These are phyloP conservation scores for Botrytis hyacinthi DNA, from an alignment of 2,329 filamentous ascomycete genomes.

Conservation along the genomic window DNA sequence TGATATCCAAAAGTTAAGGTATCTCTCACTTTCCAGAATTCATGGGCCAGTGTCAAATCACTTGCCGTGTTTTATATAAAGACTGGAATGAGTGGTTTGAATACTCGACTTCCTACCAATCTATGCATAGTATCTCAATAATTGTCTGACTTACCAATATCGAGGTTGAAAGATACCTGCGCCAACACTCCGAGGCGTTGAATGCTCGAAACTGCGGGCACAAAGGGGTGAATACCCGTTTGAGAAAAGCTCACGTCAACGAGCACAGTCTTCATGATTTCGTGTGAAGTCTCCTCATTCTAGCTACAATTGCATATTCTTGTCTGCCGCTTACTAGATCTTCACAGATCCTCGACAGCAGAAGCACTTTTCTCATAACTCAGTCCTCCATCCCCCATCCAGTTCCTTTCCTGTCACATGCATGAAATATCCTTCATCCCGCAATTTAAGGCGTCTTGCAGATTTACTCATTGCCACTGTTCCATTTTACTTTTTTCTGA, in stretches of 20 bases:
- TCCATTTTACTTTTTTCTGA: background rate
- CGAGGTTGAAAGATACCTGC: background rate
- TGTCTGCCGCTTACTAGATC: background rate
- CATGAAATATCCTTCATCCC: background rate
- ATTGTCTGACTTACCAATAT: background rate
- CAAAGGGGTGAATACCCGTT: background rate
- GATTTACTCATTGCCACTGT: background rate
- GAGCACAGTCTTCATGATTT: background rate
- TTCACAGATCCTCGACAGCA: background rate
- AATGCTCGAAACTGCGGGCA: background rate
- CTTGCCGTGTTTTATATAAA: background rate
- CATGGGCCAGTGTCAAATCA: background rate
- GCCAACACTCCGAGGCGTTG: background rate
- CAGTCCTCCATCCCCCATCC: no score
- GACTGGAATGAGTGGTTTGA: rapidly evolving
- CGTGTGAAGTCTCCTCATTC: background rate
- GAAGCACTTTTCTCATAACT: background rate
- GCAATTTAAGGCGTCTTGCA: background rate
- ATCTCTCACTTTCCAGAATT: background rate
- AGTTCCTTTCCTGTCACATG: background rate
- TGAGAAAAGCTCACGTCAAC: background rate
- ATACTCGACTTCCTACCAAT: background rate
- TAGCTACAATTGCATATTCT: background rate
- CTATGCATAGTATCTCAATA: background rate
- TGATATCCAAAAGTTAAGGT: background rate